A percentile compares a stretch with the other conserved stretches of the same genome.
phyloP scores from a whole-genome alignment of 1,284 basidiomycete genomes.

The Rhodotorula sp. region DNA sequence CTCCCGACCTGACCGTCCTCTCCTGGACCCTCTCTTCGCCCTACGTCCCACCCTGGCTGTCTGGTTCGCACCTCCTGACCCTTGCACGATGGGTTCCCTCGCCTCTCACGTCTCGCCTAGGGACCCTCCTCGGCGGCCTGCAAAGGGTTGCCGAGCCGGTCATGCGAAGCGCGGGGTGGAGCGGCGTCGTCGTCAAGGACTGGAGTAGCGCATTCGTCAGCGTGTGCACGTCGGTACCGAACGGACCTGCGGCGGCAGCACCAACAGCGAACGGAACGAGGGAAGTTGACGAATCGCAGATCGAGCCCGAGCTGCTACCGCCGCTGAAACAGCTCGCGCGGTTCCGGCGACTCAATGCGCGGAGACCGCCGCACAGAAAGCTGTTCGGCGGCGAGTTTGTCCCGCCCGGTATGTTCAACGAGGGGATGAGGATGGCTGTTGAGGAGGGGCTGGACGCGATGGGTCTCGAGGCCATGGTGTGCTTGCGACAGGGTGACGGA shows the following conservation, averaged over 20 bases:
- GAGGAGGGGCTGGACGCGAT: slow-evolving; percentile 21
- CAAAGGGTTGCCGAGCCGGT: slow-evolving; percentile 4
- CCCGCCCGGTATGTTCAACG: neutral
- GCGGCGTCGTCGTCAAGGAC: neutral
- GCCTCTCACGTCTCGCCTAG: slow-evolving; percentile 5
- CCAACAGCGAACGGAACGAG: neutral
- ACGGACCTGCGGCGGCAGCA: neutral
- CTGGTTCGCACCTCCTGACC: slow-evolving; percentile 3
- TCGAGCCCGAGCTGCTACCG: neutral
- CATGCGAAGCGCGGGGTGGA: neutral
- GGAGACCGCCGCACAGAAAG: slow-evolving; percentile 1
- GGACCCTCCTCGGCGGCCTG: neutral
- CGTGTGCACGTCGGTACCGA: neutral
- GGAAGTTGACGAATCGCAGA: neutral
- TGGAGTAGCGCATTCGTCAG: neutral
- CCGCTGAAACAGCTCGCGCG: slow-evolving; percentile 3
- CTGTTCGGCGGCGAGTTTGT: slow-evolving; percentile 21
- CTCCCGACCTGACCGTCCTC: neutral
- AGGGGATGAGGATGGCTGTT: slow-evolving; percentile 10
- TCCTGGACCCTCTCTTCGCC: slow-evolving; percentile 22
- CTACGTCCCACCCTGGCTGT: slow-evolving; percentile 19
- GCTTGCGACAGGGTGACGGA: slow-evolving; percentile 22
- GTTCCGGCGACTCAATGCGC: slow-evolving; percentile 1
- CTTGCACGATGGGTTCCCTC: slow-evolving; percentile 23
- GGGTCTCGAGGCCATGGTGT: slow-evolving; percentile 31